Evolutionary conservation across 2,329 filamentous ascomycete species (phyloP).

Genomic region (Pseudocercospora fijiensis): DNA sequence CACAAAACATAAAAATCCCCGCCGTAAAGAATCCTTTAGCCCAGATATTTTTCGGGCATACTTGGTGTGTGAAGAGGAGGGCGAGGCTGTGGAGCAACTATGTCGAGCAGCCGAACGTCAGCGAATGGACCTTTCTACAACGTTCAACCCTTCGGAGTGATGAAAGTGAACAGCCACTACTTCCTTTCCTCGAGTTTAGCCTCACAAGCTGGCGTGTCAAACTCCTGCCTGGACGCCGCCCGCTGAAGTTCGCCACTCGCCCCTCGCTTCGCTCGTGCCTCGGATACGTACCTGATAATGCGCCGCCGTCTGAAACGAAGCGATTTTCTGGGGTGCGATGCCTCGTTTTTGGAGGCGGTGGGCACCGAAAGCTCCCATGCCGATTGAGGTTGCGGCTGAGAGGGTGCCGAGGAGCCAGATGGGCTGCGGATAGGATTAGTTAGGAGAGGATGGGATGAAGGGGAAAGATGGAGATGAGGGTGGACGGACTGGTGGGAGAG

Average conservation of each 20-base stretch:
- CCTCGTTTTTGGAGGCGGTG: slow-evolving; percentile 65
- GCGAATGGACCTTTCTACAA: background rate
- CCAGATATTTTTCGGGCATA: slow-evolving; percentile 55
- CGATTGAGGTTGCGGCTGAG: slow-evolving; percentile 61
- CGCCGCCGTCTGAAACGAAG: slow-evolving; percentile 64
- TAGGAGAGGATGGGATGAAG: background rate
- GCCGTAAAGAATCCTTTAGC: slow-evolving; percentile 58
- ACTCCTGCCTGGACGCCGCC: too few species aligned
- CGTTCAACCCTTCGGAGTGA: too few species aligned
- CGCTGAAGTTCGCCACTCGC: too few species aligned
- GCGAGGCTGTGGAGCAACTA: slow-evolving; percentile 64
- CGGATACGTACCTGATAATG: slow-evolving; percentile 60
- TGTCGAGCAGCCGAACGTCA: background rate
- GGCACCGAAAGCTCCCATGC: slow-evolving; percentile 65
- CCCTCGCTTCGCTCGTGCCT: too few species aligned
- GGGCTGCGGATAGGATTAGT: slow-evolving; percentile 28
- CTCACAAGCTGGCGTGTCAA: too few species aligned
- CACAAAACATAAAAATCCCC: slow-evolving; percentile 67
- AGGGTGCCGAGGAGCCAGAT: slow-evolving; percentile 64
- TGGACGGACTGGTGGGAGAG: background rate
- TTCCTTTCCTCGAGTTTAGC: too few species aligned
- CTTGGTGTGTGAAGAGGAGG: slow-evolving; percentile 56
- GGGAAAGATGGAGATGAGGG: too few species aligned
- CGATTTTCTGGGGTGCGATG: slow-evolving; percentile 57
- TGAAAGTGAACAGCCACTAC: background rate